Evolutionary conservation across 2,329 filamentous ascomycete genomes (phyloP).

Genomic region (Zarea fungicola): DNA sequence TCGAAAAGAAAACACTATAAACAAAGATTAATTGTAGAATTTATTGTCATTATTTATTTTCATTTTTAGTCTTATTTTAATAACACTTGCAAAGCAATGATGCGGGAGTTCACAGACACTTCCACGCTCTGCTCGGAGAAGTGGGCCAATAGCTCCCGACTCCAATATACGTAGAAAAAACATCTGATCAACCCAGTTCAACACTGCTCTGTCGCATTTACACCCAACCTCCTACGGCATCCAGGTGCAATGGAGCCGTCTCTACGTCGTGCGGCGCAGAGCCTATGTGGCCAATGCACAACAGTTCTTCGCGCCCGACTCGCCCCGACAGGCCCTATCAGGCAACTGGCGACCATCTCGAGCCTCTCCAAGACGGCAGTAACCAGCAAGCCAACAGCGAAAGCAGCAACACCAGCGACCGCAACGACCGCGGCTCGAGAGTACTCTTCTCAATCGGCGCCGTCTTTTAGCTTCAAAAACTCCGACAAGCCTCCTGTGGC

Average conservation of each 20-base stretch:
- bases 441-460: slow-evolving; percentile 12
- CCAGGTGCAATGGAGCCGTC: slow-evolving; percentile 32
- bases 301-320: slow-evolving; percentile 27
- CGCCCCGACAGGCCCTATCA: not conserved
- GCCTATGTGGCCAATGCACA: slow-evolving; percentile 37
- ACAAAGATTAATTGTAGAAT: no score
- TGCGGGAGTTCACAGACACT: not conserved
- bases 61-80: no score
- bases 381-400: not conserved
- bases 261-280: slow-evolving; percentile 34
- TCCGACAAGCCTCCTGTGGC: slow-evolving; percentile 19
- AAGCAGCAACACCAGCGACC: not conserved
- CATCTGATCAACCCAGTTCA: slow-evolving; percentile 1
- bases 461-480: slow-evolving; percentile 7
- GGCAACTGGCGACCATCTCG: slow-evolving; percentile 9
- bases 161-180: slow-evolving; percentile 7
- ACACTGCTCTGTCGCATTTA: slow-evolving; percentile 13
- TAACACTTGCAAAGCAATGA: no score
- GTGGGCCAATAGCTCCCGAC: slow-evolving; percentile 5
- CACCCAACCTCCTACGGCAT: slow-evolving; percentile 8
- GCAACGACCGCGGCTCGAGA: not conserved
- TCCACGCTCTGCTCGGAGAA: not conserved
- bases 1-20: no score
- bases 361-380: slow-evolving; percentile 5
- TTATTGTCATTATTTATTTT: no score